These are phyloP conservation scores for Exsudoporus floridanus DNA, from an alignment of 1,284 basidiomycete genomes.

Conservation along the genomic window DNA sequence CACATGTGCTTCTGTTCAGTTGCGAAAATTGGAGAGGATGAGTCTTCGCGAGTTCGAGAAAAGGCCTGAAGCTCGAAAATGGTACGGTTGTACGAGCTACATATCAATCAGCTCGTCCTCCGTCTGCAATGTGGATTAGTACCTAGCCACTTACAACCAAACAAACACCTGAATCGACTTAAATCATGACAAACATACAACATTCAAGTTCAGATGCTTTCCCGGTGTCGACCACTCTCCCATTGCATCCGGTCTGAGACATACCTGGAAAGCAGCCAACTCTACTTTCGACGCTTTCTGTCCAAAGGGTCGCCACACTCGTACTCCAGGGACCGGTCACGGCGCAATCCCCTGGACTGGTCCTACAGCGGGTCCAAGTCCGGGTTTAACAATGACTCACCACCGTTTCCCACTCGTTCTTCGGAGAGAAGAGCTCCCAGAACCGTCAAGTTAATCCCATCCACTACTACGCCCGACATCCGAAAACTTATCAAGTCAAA, in stretches of 20 bases:
- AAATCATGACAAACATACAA: neutral
- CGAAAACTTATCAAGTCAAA: slow-evolving; percentile 20
- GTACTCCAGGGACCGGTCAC: neutral
- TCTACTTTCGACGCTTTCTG: slow-evolving; percentile 16
- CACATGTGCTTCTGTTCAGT: too few relatives aligned
- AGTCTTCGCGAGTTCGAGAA: too few relatives aligned
- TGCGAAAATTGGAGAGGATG: too few relatives aligned
- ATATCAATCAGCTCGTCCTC: too few relatives aligned
- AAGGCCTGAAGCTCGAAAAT: too few relatives aligned
- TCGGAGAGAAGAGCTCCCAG: neutral
- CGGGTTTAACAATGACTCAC: neutral
- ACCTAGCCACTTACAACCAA: neutral
- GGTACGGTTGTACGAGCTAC: too few relatives aligned
- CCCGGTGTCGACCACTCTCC: slow-evolving; percentile 10
- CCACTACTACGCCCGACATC: slow-evolving; percentile 10
- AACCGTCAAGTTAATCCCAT: neutral
- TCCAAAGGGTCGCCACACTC: slow-evolving; percentile 2
- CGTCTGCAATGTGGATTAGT: too few relatives aligned
- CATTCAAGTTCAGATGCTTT: slow-evolving; percentile 4
- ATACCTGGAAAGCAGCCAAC: slow-evolving; percentile 17
- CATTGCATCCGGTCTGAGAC: slow-evolving; percentile 12
- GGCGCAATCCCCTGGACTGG: neutral
- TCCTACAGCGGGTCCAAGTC: neutral
- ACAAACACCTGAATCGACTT: neutral
- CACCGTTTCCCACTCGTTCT: neutral